Conservation (phyloP, 768 basidiomycete species). For the Pholiota molesta region DNA sequence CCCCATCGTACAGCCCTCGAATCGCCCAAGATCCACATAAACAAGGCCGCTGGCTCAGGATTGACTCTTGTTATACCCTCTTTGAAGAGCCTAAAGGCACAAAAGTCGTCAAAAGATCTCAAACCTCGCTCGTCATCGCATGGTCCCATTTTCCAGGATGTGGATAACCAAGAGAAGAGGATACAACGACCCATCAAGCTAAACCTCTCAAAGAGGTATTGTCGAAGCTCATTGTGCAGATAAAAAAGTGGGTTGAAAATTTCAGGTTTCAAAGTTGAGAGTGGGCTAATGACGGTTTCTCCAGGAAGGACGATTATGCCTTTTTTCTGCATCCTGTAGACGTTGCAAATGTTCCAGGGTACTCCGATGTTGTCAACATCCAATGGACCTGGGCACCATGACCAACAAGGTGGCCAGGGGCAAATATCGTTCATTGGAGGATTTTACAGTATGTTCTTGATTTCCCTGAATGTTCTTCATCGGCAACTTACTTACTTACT, state of each 20-base stretch:
- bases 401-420: slow-evolving; percentile 74
- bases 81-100: slow-evolving; percentile 62
- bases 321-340: slow-evolving; percentile 79
- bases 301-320: slow-evolving; percentile 84
- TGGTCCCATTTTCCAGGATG: slow-evolving; percentile 30
- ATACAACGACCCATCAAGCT: slow-evolving; percentile 65
- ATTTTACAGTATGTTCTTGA: slow-evolving; percentile 58
- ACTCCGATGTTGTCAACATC: slow-evolving; percentile 72
- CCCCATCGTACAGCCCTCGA: slow-evolving; percentile 28
- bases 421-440: slow-evolving; percentile 78
- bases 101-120: slow-evolving; percentile 36
- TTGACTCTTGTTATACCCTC: slow-evolving; percentile 70
- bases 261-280: not conserved
- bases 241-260: slow-evolving; percentile 63
- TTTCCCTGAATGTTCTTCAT: slow-evolving; percentile 24
- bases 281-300: slow-evolving; percentile 9
- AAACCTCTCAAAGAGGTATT: slow-evolving; percentile 82
- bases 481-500: slow-evolving; percentile 3
- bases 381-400: slow-evolving; percentile 95
- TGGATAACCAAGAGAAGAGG: slow-evolving; percentile 43
- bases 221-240: slow-evolving; percentile 63
- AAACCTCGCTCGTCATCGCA: slow-evolving; percentile 34
- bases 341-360: slow-evolving; percentile 58
- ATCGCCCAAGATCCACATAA: slow-evolving; percentile 29
- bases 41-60: slow-evolving; percentile 45